Conservation (phyloP, 305 asterid species). For the Striga hermonthica region DNA sequence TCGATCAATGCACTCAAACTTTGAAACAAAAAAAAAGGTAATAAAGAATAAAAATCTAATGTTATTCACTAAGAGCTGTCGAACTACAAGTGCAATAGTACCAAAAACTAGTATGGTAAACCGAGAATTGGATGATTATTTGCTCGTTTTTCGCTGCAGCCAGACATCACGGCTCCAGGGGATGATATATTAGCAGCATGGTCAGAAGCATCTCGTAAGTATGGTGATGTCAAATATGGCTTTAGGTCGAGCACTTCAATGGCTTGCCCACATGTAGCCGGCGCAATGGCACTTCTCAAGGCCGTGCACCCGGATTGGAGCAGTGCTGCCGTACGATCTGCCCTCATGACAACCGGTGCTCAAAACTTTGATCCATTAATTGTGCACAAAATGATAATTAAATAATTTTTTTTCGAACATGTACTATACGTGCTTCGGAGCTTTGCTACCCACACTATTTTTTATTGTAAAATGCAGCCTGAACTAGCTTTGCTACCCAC, state of each 20-base stretch:
- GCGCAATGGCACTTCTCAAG: slow-evolving; percentile 71
- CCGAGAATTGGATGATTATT: too few relatives aligned
- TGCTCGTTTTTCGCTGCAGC: slow-evolving; percentile 36
- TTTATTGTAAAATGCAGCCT: too few relatives aligned
- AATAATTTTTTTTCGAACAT: neutral
- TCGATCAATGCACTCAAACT: too few relatives aligned
- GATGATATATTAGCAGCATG: slow-evolving; percentile 84
- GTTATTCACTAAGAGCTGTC: too few relatives aligned
- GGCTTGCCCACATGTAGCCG: slow-evolving; percentile 88
- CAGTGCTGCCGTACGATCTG: slow-evolving; percentile 92
- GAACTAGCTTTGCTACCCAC: neutral
- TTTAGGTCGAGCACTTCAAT: slow-evolving; percentile 80
- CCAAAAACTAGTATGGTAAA: too few relatives aligned
- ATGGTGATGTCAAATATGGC: slow-evolving; percentile 57
- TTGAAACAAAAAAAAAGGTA: slow-evolving; percentile 1
- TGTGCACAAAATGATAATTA: neutral
- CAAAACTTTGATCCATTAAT: neutral
- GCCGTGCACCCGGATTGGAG: slow-evolving; percentile 87
- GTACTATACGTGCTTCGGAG: neutral
- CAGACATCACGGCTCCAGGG: slow-evolving; percentile 90
- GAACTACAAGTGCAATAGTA: too few relatives aligned
- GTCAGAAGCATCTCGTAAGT: slow-evolving; percentile 54
- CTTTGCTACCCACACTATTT: too few relatives aligned
- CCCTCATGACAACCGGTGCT: slow-evolving; percentile 72
- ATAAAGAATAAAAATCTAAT: too few relatives aligned